phyloP scores from a whole-genome alignment of 2,329 filamentous ascomycete genomes.

The Trichoderma asperellum region DNA sequence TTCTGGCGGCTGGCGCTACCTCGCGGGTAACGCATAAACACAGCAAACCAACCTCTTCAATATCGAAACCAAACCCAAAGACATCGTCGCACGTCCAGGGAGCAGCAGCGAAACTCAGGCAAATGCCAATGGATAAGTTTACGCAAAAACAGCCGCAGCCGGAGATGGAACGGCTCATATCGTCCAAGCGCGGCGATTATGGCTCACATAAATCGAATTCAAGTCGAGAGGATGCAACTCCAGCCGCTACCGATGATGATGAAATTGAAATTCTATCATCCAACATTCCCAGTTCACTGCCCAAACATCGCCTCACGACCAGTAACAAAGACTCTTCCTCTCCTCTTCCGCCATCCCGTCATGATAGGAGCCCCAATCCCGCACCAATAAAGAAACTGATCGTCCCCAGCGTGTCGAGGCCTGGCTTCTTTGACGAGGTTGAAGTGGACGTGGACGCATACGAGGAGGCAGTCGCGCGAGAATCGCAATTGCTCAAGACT shows the following conservation, averaged over 20 bases:
- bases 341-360: background rate
- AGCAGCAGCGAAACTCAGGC: conserved; percentile 35
- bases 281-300: background rate
- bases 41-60: background rate
- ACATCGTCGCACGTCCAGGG: conserved; percentile 26
- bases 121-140: conserved; percentile 43
- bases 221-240: conserved; percentile 18
- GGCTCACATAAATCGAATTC: background rate
- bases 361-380: conserved; percentile 29
- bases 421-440: conserved; percentile 47
- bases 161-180: background rate
- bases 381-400: conserved; percentile 45
- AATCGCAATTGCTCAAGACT: conserved; percentile 30
- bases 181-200: background rate
- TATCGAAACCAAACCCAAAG: background rate
- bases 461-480: conserved; percentile 34
- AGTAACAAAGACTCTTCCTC: background rate
- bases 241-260: conserved; percentile 29
- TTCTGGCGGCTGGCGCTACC: conserved; percentile 32
- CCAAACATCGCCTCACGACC: background rate
- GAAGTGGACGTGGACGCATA: conserved; percentile 37
- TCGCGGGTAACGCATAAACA: conserved; percentile 32
- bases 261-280: conserved; percentile 26
- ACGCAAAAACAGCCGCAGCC: conserved; percentile 28
- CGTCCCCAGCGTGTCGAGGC: conserved; percentile 43